These are phyloP conservation scores for Mucor velutinosus DNA, from an alignment of 371 early-diverging fungal genomes.

Conservation along the genomic window DNA sequence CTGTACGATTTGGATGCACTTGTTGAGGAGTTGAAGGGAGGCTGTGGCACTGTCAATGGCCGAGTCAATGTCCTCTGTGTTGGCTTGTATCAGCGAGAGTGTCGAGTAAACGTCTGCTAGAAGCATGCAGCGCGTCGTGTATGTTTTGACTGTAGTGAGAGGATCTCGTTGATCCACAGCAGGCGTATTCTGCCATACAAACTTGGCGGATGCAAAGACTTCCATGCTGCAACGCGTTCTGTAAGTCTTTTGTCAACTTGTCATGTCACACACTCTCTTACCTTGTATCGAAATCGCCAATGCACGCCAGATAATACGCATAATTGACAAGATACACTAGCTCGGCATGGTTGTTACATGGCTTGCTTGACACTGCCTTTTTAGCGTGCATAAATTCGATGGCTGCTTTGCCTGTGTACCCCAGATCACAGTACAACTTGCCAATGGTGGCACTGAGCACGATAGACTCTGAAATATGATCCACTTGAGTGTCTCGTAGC, in stretches of 20 bases:
- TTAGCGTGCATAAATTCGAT: conserved; percentile 54
- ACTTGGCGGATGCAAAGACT: conserved; percentile 10
- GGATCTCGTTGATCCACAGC: background rate
- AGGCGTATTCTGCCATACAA: conserved; percentile 13
- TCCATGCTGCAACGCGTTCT: conserved; percentile 4
- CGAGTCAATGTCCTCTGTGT: conserved; percentile 11
- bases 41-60: conserved; percentile 10
- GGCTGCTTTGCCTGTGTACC: conserved; percentile 71
- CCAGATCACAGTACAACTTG: conserved; percentile 55
- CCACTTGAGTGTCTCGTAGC: conserved; percentile 23
- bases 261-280: background rate
- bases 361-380: conserved; percentile 30
- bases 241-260: background rate
- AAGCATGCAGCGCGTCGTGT: conserved; percentile 11
- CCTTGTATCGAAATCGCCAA: conserved; percentile 42
- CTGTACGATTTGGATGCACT: conserved; percentile 9
- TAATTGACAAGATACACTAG: conserved; percentile 40
- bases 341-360: conserved; percentile 26
- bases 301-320: conserved; percentile 40
- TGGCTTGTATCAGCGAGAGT: background rate
- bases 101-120: conserved; percentile 13
- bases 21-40: conserved; percentile 11
- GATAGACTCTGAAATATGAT: conserved; percentile 51
- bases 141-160: conserved; percentile 1
- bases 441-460: conserved; percentile 56